Conservation (phyloP, 768 basidiomycete genomes). For the Amanita jacksonii region DNA sequence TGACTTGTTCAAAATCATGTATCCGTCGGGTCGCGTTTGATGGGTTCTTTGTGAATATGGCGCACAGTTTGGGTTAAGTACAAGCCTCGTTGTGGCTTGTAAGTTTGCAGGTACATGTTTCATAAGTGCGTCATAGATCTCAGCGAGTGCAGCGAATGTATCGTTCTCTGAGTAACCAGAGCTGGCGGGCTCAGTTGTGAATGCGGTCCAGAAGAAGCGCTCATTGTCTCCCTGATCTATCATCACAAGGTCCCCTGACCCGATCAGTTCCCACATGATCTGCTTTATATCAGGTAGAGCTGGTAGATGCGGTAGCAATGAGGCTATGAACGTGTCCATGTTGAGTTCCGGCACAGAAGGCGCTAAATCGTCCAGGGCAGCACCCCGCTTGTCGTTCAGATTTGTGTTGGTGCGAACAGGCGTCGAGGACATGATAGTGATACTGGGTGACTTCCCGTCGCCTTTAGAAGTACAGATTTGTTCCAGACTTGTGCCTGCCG, state of each 20-base stretch:
- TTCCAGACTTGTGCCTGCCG: background rate
- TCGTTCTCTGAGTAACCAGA: background rate
- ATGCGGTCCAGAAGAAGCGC: background rate
- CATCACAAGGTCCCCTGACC: background rate
- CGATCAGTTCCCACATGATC: background rate
- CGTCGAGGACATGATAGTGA: background rate
- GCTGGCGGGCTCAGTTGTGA: background rate
- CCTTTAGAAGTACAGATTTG: constrained; percentile 2
- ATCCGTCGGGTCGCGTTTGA: constrained; percentile 1
- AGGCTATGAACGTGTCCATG: background rate
- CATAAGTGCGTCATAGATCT: constrained; percentile 1
- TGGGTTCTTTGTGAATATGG: constrained; percentile 3
- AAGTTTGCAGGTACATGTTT: background rate
- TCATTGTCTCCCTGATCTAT: background rate
- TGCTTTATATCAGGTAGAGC: too few relatives aligned
- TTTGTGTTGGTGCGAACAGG: constrained; percentile 1
- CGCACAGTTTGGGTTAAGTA: background rate
- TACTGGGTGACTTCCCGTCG: background rate
- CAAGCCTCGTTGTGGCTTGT: background rate
- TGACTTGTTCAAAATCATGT: constrained; percentile 4
- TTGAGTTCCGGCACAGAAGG: too few relatives aligned
- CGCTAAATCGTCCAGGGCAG: constrained; percentile 1
- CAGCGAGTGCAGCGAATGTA: constrained; percentile 1
- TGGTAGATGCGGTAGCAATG: too few relatives aligned
- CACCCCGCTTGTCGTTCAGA: constrained; percentile 1